Base-by-base conservation (phyloP, 179 eudicot genomes). In the Heliamphora pulchella region DNA sequence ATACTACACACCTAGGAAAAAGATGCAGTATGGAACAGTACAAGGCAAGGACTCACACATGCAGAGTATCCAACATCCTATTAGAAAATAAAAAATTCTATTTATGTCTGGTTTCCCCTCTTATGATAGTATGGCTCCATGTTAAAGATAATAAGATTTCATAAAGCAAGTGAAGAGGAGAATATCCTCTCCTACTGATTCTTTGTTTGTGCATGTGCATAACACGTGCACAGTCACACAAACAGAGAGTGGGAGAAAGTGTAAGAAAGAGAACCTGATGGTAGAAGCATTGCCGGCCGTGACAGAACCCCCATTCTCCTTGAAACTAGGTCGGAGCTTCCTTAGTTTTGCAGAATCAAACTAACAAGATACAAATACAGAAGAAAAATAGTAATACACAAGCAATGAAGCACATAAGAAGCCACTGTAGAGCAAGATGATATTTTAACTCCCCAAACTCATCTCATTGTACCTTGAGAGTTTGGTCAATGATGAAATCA, bases 201-300 rank as follows among this genome's bases (percentile, higher is more conserved):
- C 47, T 55, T 71, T 71, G 55, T 71, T 1, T 71, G 41, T 71
- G 22, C n/a, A 69, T 5, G 73, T 69, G 73, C 73, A 69, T 14
- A 31, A 39, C 41, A 39, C 3, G 31, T 41, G 4, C 22, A 48
- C 9, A 63, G 22, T 63, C 13, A 4, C 22, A 63, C 1, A 6
- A 22, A 31, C 20, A 57, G 58, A 70, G 53, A 13, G 11, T 61
- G 0, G n/a, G 75, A 81, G 20, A 76, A 20, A 80, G 61, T 54
- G 17, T 61, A 54, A 54, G 80, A 77, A 55, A 84, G 46, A 47
- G 31, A 15, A 91, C 96, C 94, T 94, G 81, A 95, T 90, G 70
- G 91, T 92, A 47, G 98, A 93, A 81, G 98, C 91, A 82, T 95
- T 95, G 83, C 98, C 98, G 69, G 98, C 98, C 58, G 98, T 95